These are phyloP conservation scores for Xylaria sp. DNA, from an alignment of 495 filamentous ascomycete genomes.

Conservation along the genomic window DNA sequence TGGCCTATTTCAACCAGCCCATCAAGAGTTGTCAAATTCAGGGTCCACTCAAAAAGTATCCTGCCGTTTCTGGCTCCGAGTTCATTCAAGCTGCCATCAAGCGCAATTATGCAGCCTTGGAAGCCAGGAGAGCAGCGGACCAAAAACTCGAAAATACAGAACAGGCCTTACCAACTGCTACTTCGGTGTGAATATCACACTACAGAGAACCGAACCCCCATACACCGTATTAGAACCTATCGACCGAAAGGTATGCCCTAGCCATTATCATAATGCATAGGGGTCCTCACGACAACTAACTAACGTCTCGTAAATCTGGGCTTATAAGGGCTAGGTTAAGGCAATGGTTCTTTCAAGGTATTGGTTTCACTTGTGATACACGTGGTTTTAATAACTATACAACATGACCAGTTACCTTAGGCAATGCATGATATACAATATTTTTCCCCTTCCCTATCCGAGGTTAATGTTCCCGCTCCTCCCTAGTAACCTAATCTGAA, in stretches of 20 bases:
- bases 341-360: neutral
- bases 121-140: slow-evolving; percentile 43
- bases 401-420: slow-evolving; percentile 15
- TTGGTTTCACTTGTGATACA: slow-evolving; percentile 24
- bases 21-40: slow-evolving; percentile 65
- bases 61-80: slow-evolving; percentile 62
- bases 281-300: neutral
- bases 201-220: neutral
- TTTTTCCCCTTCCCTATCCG: slow-evolving; percentile 1
- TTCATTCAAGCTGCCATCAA: slow-evolving; percentile 65
- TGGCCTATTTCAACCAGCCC: slow-evolving; percentile 73
- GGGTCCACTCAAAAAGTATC: slow-evolving; percentile 67
- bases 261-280: neutral
- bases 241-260: neutral
- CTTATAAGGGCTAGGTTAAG: neutral
- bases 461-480: neutral
- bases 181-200: neutral
- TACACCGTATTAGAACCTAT: neutral
- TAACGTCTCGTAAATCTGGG: neutral
- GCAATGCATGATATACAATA: slow-evolving; percentile 14
- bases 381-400: slow-evolving; percentile 19
- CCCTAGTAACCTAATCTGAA: slow-evolving; percentile 17
- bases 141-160: neutral
- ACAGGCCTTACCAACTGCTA: neutral
- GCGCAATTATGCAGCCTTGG: slow-evolving; percentile 61